Base-by-base conservation (phyloP, 257 asterid genomes). In the Forsythia suspensa region DNA sequence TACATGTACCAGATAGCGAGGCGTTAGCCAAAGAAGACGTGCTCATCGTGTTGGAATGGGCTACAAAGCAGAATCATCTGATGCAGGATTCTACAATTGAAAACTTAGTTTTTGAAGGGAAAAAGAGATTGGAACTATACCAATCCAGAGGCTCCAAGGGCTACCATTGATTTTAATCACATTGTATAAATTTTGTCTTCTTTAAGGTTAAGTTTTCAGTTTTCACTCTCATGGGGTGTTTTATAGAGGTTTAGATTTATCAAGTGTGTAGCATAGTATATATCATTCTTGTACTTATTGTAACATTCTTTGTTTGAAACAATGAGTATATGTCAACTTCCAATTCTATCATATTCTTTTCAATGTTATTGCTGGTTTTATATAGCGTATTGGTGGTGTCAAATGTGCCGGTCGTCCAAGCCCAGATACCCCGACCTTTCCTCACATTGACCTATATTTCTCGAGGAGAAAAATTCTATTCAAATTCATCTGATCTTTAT, bases 1-100 rank as follows among this genome's bases (percentile, higher is more conserved):
- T 93, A 85, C 92, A 87, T 48, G 94, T 90, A 13, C 97, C 97
- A 0, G 97, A 91, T 36, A 89, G 87, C 59, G 92, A 88, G 79
- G 75, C 42, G 0, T 63, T 91, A 59, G 92, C 92, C 0, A 76
- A 90, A 20, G 90, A 89, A 13, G 94, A 90, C 5, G 95, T 89
- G 70, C 73, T 87, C 12, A 87, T 76, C 1, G 80, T 84, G 76
- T 43, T 92, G 71, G 97, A 90, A 40, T 92, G 96, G 97, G 83
- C 91, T 10, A 79, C 88, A 15, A 91, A 91, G 57, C 95, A 90
- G 66, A 72, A 78, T 15, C 37, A 37, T 12, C 51, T 93, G 4
- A 88, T 83, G 88, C 96, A 87, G 61, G 95, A 88, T 42, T 80
- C 90, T 3, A 77, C 74, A 0, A 81, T 91, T 2, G 87, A 81